phyloP scores from a whole-genome alignment of 352 stramenopile species.

The Aphanomyces astaci region DNA sequence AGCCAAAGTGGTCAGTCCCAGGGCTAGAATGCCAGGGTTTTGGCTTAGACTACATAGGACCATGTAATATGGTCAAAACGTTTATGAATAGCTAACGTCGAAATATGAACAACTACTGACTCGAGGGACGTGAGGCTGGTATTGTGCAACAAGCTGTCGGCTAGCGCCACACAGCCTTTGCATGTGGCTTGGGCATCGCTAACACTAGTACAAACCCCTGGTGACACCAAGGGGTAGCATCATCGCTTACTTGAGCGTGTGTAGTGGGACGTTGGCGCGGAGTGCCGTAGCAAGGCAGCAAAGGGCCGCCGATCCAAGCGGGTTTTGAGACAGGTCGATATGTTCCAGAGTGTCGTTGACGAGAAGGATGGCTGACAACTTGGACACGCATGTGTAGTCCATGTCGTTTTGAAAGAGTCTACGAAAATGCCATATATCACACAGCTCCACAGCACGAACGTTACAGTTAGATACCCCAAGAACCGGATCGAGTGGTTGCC shows the following conservation, averaged over 20 bases:
- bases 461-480: constrained; percentile 24
- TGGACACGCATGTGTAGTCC: constrained; percentile 41
- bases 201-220: not conserved
- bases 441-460: constrained; percentile 12
- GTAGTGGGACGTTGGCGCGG: constrained; percentile 8
- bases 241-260: not conserved
- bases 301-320: constrained; percentile 22
- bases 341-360: constrained; percentile 40
- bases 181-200: constrained; percentile 25
- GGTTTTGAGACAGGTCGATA: constrained; percentile 43
- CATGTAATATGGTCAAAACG: too few relatives aligned
- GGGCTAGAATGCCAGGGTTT: constrained; percentile 39
- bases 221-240: not conserved
- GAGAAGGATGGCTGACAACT: constrained; percentile 44
- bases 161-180: constrained; percentile 35
- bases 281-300: not conserved
- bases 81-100: too few relatives aligned
- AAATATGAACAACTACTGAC: constrained; percentile 24
- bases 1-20: constrained; percentile 37
- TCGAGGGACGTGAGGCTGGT: constrained; percentile 34
- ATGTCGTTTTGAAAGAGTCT: constrained; percentile 47
- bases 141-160: constrained; percentile 47
- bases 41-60: constrained; percentile 32
- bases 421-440: not conserved
- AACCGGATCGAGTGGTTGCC: constrained; percentile 33